Base-by-base conservation (phyloP, 164 flowering plant species). In the Nelumbo lutea region DNA sequence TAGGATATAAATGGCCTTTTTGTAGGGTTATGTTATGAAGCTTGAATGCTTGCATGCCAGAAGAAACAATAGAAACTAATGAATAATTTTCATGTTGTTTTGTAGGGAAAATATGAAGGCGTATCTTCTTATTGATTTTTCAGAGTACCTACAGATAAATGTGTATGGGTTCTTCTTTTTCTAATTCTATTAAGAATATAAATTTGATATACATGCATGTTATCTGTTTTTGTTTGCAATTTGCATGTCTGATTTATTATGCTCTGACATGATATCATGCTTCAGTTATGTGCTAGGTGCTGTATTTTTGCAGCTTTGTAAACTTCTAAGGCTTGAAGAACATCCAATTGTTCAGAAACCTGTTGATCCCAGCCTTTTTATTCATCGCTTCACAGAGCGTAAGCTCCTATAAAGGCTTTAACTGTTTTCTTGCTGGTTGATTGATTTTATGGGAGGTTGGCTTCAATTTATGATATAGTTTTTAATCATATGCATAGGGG, bases 321-420 rank as follows among this genome's bases (percentile, higher is more conserved):
- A 85, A 79, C 69, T 83, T 48, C 73, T 95, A 50, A 84, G 86
- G 72, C 89, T 95, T 72, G 76, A 73, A 56, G 91, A 89, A 63
- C 86, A 86, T 72, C 82, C 84, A 2, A 76, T 88, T 73, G 77
- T 86, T 61, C 89, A 82, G 64, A 95, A 87, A 70, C 92, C 87
- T 78, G 86, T 90, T 74, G 98, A 95, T 82, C 98, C 97, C 53
- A 86, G 96, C 63, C 89, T 92, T 68, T 95, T 89, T 72, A 88
- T 95, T 57, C 85, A 82, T 73, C 79, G 84, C 68, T 95, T 85
- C 75, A 79, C 94, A 39, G 74, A 77, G 55, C 70, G 96, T 92
- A 82, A 79, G 83, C 43, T n/a, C 64, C 46, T 47, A 11, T 14
- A 47, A 7, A 9, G 56, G 44, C 42, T 56, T 44, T 43, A 8